Evolutionary conservation across 2,329 filamentous ascomycete species (phyloP), one percentile per base, ranked within the genome.

Genomic region (Fusarium continuum): DNA sequence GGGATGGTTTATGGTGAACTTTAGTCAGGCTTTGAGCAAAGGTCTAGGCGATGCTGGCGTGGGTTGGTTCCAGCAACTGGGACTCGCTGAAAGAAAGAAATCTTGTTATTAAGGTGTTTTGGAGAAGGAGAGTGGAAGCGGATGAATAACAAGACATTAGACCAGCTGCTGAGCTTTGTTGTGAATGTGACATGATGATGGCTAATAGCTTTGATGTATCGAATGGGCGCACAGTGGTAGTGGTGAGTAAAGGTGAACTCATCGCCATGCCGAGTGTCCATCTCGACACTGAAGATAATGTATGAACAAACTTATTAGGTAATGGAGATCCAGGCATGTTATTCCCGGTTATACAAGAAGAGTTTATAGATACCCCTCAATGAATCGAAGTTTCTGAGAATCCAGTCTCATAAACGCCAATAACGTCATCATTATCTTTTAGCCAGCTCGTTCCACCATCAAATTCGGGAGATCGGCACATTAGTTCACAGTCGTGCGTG

Each of bases 61-160:
- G 32, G 41, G 45, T 20, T 46, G 14, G 28, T 32, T 47, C 20
- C 22, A 45, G 39, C 25, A 9, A 39, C 52, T 51, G 40, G 50
- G 40, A 55, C 55, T 61, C 55, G 19, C 58, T 51, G 35, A 35
- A 43, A 43, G 34, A 55, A 54, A 59, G 40, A 46, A 53, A 47
- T 41, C 55, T 59, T 63, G 48, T 43, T 55, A 60, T 67, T 45
- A 20, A 44, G 46, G 38, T 52, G 35, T 53, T 55, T 60, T 68
- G 64, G 57, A 68, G 64, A 68, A 26, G 23, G 49, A 41, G 40
- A 51, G 52, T 55, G 48, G 64, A 57, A 36, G 65, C 51, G 58
- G 66, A 63, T 60, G 61, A 70, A 70, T 69, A 62, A 61, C 53
- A 70, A 60, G 50, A 60, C 16, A 43, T 52, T 52, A 40, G 39